Conservation (phyloP, 768 basidiomycete species). For the Suillus luteus region DNA sequence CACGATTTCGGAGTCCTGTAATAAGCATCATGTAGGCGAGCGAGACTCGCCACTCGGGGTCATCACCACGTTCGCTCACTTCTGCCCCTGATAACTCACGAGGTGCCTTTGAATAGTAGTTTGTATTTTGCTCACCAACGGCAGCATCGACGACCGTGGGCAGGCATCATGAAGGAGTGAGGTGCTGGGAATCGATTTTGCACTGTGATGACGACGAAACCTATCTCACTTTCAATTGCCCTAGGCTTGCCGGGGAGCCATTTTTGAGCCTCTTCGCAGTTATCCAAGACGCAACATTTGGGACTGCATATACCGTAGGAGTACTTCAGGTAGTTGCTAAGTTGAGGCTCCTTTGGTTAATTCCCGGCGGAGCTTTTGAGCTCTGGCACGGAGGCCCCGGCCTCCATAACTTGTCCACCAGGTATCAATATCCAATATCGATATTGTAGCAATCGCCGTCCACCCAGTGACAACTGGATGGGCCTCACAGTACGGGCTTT, state of each 20-base stretch:
- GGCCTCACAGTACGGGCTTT: background rate
- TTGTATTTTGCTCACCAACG: background rate
- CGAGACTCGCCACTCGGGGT: background rate
- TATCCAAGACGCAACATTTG: background rate
- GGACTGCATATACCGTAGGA: background rate
- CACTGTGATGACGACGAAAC: background rate
- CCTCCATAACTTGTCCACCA: background rate
- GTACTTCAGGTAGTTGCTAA: background rate
- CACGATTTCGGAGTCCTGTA: background rate
- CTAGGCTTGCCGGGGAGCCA: background rate
- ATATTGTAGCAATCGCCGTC: background rate
- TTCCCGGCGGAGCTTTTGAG: background rate
- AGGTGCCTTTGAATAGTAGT: background rate
- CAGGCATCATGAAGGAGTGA: background rate
- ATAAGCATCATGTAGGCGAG: background rate
- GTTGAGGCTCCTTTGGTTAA: background rate
- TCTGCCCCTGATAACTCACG: background rate
- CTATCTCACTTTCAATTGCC: background rate
- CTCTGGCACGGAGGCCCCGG: too few species aligned
- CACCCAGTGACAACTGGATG: background rate
- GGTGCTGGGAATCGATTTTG: background rate
- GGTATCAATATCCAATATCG: background rate
- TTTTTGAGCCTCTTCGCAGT: background rate
- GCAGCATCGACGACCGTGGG: background rate
- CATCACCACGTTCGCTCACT: background rate